Evolutionary conservation across 1,284 basidiomycete genomes (phyloP).

Genomic region (Apiotrichum veenhuisii): DNA sequence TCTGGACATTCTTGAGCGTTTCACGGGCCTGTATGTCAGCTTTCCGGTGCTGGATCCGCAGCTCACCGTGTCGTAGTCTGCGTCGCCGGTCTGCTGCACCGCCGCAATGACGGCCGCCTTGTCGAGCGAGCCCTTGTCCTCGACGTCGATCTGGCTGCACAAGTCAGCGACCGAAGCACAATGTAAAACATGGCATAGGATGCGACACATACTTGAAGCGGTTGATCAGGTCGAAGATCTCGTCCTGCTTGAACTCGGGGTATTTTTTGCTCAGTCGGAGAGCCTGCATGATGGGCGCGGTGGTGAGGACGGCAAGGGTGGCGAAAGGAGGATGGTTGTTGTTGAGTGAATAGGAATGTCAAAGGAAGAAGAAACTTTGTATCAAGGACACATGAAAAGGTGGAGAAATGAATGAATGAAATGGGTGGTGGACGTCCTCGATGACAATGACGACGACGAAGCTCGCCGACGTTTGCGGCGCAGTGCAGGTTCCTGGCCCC

Average conservation of each 20-base stretch:
- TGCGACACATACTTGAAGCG: slow-evolving; percentile 74
- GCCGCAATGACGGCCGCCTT: slow-evolving; percentile 74
- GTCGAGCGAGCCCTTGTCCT: slow-evolving; percentile 78
- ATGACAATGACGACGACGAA: neutral
- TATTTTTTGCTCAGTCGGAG: slow-evolving; percentile 82
- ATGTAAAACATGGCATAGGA: slow-evolving; percentile 7
- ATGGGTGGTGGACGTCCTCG: neutral
- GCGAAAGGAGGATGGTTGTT: neutral
- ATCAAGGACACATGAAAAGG: neutral
- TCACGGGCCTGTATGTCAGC: slow-evolving; percentile 50
- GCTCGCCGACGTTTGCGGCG: too few relatives aligned
- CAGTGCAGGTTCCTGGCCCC: too few relatives aligned
- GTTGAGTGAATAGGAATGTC: neutral
- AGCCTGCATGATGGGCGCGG: slow-evolving; percentile 45
- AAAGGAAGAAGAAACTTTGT: neutral
- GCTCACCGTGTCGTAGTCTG: slow-evolving; percentile 82
- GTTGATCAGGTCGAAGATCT: slow-evolving; percentile 88
- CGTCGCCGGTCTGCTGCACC: slow-evolving; percentile 69
- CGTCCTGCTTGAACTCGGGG: slow-evolving; percentile 83
- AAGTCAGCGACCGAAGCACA: slow-evolving; percentile 6
- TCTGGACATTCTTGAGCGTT: slow-evolving; percentile 89
- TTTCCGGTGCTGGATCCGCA: slow-evolving; percentile 1
- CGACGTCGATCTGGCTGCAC: slow-evolving; percentile 70
- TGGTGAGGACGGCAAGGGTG: neutral
- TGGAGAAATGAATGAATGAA: neutral